A percentile compares a stretch with the other conserved stretches of the same genome.
Evolutionary conservation across 345 rosid genomes (phyloP).

Genomic region (Syzygium aqueum): DNA sequence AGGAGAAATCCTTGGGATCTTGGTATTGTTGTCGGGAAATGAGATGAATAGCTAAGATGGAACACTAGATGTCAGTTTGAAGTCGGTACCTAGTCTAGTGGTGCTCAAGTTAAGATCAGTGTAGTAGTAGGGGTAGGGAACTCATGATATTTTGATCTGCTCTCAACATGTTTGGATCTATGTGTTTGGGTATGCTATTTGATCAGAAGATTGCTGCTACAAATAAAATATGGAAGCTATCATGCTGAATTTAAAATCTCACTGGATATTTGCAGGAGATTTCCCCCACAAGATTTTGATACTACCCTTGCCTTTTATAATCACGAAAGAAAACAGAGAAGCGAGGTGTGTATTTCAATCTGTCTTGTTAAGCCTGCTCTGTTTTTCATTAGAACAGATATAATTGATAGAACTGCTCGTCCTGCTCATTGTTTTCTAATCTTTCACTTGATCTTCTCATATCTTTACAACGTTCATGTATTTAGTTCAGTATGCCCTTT

Average conservation of each 20-base stretch:
- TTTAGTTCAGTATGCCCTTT: neutral
- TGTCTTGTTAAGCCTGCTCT: neutral
- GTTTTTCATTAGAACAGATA: neutral
- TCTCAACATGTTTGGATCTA: neutral
- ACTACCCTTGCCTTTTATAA: slow-evolving; percentile 80
- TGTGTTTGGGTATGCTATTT: neutral
- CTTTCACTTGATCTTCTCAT: neutral
- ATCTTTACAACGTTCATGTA: neutral
- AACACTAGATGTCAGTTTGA: neutral
- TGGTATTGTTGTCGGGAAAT: neutral
- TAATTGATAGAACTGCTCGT: neutral
- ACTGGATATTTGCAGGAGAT: slow-evolving; percentile 55
- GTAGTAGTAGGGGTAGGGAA: neutral
- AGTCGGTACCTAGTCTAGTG: neutral
- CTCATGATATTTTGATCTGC: neutral
- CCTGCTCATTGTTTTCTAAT: neutral
- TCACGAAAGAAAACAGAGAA: slow-evolving; percentile 20
- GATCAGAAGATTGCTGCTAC: neutral
- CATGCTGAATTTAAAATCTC: neutral
- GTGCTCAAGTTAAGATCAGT: neutral
- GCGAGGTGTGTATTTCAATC: neutral
- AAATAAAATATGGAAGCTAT: neutral
- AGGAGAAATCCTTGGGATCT: neutral
- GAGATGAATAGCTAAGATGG: neutral
- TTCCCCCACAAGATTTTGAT: slow-evolving; percentile 91